Percentiles rank a stretch among this genome's conserved stretches.
phyloP scores from a whole-genome alignment of 106 monocot genomes.

The Acorus gramineus region DNA sequence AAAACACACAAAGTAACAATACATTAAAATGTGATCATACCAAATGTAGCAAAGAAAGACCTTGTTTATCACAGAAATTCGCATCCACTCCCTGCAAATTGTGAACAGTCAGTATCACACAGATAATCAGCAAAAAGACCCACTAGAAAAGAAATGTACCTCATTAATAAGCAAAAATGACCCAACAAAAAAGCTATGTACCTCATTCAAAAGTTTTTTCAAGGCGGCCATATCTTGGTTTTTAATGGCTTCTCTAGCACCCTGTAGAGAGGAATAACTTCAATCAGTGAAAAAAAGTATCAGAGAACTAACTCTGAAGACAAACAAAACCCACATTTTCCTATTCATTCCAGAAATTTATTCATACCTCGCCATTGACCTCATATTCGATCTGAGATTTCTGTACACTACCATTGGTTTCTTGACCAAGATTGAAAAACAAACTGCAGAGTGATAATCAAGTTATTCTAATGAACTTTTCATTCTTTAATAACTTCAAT shows the following conservation, averaged over 20 bases:
- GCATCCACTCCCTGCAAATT: slow-evolving; percentile 67
- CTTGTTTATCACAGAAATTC: slow-evolving; percentile 91
- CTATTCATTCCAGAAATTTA: not conserved
- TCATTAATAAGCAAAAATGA: not conserved
- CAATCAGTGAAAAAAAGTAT: not conserved
- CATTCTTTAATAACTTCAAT: no score
- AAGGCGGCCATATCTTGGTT: slow-evolving; percentile 58
- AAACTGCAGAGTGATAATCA: slow-evolving; percentile 29
- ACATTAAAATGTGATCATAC: slow-evolving; percentile 21
- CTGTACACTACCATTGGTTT: slow-evolving; percentile 24
- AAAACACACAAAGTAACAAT: not conserved
- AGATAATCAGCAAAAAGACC: no score
- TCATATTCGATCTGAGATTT: slow-evolving; percentile 58
- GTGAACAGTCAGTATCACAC: no score
- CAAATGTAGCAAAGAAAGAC: slow-evolving; percentile 78
- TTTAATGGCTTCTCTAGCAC: slow-evolving; percentile 94
- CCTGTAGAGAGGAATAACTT: slow-evolving; percentile 26
- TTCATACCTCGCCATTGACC: slow-evolving; percentile 65
- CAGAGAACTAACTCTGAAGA: slow-evolving; percentile 1
- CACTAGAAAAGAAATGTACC: no score
- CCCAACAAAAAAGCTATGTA: slow-evolving; percentile 1
- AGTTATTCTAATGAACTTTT: not conserved
- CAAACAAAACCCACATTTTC: not conserved
- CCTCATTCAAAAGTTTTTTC: slow-evolving; percentile 65
- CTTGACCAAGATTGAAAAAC: slow-evolving; percentile 58